Percentiles rank a stretch among this genome's conserved stretches.
Evolutionary conservation across 1,284 basidiomycete species (phyloP).

Genomic region (Sphaerobolus stellatus): DNA sequence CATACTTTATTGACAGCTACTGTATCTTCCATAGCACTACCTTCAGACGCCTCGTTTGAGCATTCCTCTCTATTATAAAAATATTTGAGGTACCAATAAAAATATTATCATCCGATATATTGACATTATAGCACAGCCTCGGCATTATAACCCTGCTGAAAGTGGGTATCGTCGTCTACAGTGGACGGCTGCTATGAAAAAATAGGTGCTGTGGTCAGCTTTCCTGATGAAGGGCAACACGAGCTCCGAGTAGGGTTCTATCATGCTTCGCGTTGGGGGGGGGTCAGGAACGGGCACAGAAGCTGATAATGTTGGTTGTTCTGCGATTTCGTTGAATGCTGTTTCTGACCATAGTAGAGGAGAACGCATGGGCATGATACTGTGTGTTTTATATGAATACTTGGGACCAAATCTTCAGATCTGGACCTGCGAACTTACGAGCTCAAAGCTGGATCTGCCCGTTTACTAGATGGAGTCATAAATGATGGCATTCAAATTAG

Average conservation of each 20-base stretch:
- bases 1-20: no score
- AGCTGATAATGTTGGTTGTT: constrained; percentile 33
- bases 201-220: no score
- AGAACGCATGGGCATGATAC: constrained; percentile 52
- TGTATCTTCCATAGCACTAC: no score
- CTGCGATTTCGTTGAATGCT: no score
- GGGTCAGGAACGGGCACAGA: constrained; percentile 22
- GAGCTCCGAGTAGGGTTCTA: constrained; percentile 68
- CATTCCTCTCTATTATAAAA: no score
- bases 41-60: no score
- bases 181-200: no score
- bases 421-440: constrained; percentile 35
- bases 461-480: constrained; percentile 39
- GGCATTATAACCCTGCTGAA: no score
- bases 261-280: constrained; percentile 51
- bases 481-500: not conserved
- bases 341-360: constrained; percentile 58
- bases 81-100: no score
- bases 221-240: constrained; percentile 61
- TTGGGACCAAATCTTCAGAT: not conserved
- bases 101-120: no score
- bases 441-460: constrained; percentile 54
- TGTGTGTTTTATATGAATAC: constrained; percentile 23
- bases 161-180: no score
- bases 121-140: no score